A percentile compares a stretch with the other conserved stretches of the same genome.
phyloP scores from a whole-genome alignment of 192 early-diverging fungal species.

The Paraglomus brasilianum region DNA sequence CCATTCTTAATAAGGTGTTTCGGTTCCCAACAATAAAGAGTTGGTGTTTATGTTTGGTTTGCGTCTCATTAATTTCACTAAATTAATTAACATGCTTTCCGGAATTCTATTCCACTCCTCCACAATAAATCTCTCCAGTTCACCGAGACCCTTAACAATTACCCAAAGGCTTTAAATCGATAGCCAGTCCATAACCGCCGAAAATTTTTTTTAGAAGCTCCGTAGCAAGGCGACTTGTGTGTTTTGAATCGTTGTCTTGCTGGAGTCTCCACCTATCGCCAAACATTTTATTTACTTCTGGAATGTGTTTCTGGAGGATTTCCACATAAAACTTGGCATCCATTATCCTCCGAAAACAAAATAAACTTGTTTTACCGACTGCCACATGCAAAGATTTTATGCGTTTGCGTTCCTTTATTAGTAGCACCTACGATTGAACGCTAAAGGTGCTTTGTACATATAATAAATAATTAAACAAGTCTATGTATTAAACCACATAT shows the following conservation, averaged over 20 bases:
- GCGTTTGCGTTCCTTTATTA: too few relatives aligned
- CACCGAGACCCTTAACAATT: slow-evolving; percentile 8
- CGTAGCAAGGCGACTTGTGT: slow-evolving; percentile 11
- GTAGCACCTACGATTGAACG: too few relatives aligned
- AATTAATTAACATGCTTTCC: background rate
- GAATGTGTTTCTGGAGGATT: slow-evolving; percentile 10
- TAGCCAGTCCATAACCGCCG: slow-evolving; percentile 5
- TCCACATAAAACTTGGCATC: slow-evolving; percentile 21
- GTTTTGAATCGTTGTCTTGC: slow-evolving; percentile 19
- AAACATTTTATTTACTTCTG: slow-evolving; percentile 11
- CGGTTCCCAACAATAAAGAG: too few relatives aligned
- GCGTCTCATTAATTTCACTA: background rate
- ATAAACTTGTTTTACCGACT: slow-evolving; percentile 6
- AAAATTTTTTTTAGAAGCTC: background rate
- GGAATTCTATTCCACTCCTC: slow-evolving; percentile 3
- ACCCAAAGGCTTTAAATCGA: background rate
- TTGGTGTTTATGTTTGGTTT: too few relatives aligned
- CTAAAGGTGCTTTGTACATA: too few relatives aligned
- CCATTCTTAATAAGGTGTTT: too few relatives aligned
- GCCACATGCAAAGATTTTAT: slow-evolving; percentile 13
- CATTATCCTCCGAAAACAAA: slow-evolving; percentile 9
- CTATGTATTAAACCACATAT: too few relatives aligned
- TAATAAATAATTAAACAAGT: too few relatives aligned
- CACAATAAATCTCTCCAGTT: background rate
- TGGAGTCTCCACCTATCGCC: background rate